Conservation (phyloP, 116 monocot species). For the Papilionanthe hybrid region DNA sequence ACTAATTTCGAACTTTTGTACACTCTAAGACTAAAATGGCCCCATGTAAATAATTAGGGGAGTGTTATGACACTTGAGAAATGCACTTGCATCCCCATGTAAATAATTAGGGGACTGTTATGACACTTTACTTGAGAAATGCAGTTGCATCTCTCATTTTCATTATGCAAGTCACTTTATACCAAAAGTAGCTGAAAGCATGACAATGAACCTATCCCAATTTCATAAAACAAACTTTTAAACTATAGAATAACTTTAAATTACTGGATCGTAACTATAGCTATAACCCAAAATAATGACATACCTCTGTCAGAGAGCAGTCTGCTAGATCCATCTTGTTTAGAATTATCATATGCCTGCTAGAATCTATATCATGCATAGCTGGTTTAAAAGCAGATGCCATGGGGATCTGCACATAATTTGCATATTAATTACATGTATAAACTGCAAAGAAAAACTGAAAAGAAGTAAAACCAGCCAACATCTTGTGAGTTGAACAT, state of each 20-base stretch:
- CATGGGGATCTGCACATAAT: conserved; percentile 44
- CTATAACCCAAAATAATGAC: conserved; percentile 1
- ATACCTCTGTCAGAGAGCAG: conserved; percentile 48
- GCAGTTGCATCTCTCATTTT: not conserved
- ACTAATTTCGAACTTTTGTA: too few relatives aligned
- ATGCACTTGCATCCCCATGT: not conserved
- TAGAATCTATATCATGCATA: conserved; percentile 3
- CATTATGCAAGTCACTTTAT: conserved; percentile 1
- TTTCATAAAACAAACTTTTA: not conserved
- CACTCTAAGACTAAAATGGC: too few relatives aligned
- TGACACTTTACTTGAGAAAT: not conserved
- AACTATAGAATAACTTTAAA: not conserved
- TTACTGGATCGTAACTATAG: not conserved
- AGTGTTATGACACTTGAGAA: not conserved
- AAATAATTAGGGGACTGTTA: too few relatives aligned
- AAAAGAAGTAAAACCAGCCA: not conserved
- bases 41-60: too few relatives aligned
- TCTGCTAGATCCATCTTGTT: conserved; percentile 78
- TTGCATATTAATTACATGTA: not conserved
- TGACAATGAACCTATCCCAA: not conserved
- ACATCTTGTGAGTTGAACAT: not conserved
- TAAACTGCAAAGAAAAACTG: not conserved
- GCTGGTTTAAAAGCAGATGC: conserved; percentile 47
- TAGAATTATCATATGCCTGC: conserved; percentile 46
- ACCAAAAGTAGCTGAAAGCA: not conserved